Base-by-base conservation (phyloP, 305 asterid genomes). In the Plantago coronopus region DNA sequence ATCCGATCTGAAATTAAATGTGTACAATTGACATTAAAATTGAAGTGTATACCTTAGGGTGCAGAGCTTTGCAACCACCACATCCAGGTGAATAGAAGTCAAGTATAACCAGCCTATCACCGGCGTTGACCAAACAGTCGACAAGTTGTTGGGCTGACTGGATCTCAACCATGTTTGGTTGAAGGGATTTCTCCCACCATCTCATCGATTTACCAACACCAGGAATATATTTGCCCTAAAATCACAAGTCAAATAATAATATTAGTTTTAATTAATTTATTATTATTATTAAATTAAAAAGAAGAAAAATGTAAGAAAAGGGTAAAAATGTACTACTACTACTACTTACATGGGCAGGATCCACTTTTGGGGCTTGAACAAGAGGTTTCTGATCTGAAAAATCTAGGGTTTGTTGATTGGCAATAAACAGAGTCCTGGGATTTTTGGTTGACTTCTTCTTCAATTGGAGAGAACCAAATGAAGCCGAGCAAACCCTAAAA, bases 71-170 rank as follows among this genome's bases (percentile, higher is more conserved):
- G 82, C 97, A 90, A 19, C 94, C 96, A 7, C 96, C 97, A 82
- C 97, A 90, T 17, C 87, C 95, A 56, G 96, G 97, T 17, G 96
- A 85, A 73, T 85, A 90, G 25, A 90, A 90, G 76, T 83, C 93
- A 48, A 90, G 67, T 8, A 87, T 68, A 48, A 87, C 89, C 74
- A 90, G 75, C 70, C 63, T 81, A 62, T 90, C 96, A 48, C 91
- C 97, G 38, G 96, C 86, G 72, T 70, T 83, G 48, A 31, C 59
- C 80, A 90, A 71, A 44, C 65, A 56, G 47, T 85, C 96, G 8
- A 78, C 86, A 14, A 87, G 60, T n/a, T 90, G 83, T 64, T 75
- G 77, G 3, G 95, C 96, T 48, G 94, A 81, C 46, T 73, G 60
- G 61, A 90, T 79, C 75, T 90, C 97, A 27, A 85, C 42, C 96